phyloP scores from a whole-genome alignment of 1,284 basidiomycete species.

The Lentinula novae-zelandiae region DNA sequence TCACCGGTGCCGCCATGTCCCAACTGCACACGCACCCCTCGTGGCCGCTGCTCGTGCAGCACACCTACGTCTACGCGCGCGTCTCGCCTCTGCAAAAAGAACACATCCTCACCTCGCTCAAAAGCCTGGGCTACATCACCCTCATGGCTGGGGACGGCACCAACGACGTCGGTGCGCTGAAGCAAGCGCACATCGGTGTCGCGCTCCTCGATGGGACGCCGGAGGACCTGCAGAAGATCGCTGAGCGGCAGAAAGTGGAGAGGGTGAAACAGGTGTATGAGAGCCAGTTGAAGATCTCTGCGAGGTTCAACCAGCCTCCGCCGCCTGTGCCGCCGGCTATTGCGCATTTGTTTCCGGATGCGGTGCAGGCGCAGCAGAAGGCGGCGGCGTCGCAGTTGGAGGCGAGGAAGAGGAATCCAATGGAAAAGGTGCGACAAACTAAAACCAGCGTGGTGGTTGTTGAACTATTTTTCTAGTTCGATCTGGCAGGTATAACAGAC shows the following conservation, averaged over 20 bases:
- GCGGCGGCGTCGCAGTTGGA: conserved; percentile 61
- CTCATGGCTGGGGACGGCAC: conserved; percentile 98
- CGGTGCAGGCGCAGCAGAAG: conserved; percentile 84
- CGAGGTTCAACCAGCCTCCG: conserved; percentile 86
- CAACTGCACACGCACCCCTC: conserved; percentile 57
- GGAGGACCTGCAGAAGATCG: conserved; percentile 90
- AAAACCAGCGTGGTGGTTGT: not conserved
- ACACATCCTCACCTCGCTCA: conserved; percentile 84
- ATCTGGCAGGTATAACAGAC: conserved; percentile 82
- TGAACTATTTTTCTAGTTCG: conserved; percentile 58
- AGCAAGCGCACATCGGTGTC: conserved; percentile 94
- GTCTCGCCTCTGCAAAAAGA: conserved; percentile 96
- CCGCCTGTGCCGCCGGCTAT: conserved; percentile 86
- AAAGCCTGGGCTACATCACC: conserved; percentile 84
- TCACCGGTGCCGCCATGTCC: conserved; percentile 89
- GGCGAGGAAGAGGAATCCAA: conserved; percentile 77
- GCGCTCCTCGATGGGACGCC: conserved; percentile 88
- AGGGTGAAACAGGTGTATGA: conserved; percentile 95
- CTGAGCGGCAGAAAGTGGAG: conserved; percentile 86
- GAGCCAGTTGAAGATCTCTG: conserved; percentile 85
- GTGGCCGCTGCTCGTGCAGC: conserved; percentile 81
- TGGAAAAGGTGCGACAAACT: conserved; percentile 71
- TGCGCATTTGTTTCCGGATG: conserved; percentile 81
- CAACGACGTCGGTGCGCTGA: conserved; percentile 94
- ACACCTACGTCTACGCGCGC: conserved; percentile 96